These are phyloP conservation scores for Neoscytalidium dimidiatum DNA, from an alignment of 2,329 filamentous ascomycete species.

Conservation along the genomic window DNA sequence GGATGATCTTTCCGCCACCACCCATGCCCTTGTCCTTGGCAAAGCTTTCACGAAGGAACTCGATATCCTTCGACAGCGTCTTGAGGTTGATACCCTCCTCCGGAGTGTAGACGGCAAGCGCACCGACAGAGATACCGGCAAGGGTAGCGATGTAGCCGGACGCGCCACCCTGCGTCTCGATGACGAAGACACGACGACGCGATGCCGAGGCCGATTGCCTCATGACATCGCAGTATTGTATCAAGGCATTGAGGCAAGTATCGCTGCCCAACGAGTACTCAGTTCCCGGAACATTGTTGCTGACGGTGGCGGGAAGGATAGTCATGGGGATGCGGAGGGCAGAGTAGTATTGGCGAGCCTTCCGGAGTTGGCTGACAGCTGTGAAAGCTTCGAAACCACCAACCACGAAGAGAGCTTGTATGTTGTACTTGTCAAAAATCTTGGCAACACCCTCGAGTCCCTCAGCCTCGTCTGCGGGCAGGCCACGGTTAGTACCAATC, in stretches of 20 bases:
- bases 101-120: conserved; percentile 91
- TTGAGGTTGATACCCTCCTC: conserved; percentile 94
- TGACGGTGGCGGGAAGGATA: conserved; percentile 92
- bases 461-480: conserved; percentile 72
- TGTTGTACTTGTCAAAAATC: conserved; percentile 81
- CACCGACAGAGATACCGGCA: conserved; percentile 87
- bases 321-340: conserved; percentile 91
- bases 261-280: conserved; percentile 97
- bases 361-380: conserved; percentile 81
- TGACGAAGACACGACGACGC: conserved; percentile 90
- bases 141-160: conserved; percentile 93
- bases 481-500: conserved; percentile 94
- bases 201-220: conserved; percentile 95
- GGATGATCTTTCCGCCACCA: conserved; percentile 87
- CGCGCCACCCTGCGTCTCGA: conserved; percentile 94
- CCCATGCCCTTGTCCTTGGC: conserved; percentile 81
- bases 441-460: conserved; percentile 74
- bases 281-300: conserved; percentile 96
- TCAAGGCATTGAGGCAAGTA: conserved; percentile 92
- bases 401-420: conserved; percentile 88
- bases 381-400: conserved; percentile 98
- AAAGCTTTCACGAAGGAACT: conserved; percentile 85
- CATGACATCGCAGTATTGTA: conserved; percentile 95
- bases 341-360: conserved; percentile 75
- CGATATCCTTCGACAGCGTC: conserved; percentile 89